Evolutionary conservation across 2,329 filamentous ascomycete species (phyloP), one percentile per base, ranked within the genome.

Genomic region (Colletotrichum camelliae): DNA sequence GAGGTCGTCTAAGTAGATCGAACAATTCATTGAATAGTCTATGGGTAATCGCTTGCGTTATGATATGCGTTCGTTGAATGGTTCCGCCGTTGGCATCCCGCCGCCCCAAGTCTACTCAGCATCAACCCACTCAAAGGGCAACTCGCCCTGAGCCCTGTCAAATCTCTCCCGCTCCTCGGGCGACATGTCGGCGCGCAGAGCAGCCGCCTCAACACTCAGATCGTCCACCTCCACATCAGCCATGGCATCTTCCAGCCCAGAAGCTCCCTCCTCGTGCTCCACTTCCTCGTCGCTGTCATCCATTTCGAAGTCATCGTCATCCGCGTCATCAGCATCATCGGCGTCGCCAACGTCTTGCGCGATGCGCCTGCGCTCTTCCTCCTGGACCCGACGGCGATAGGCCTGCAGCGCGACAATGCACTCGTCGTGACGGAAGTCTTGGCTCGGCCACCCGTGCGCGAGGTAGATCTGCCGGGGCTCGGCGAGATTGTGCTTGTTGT

Each of bases 201-300:
- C 74, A 21, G 74, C 74, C 1, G 35, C 70, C 58, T 76, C 74
- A 6, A 70, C 74, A 18, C 21, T 65, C 18, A 76, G 21, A 24
- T 75, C 72, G 18, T 76, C 74, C n/a, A 76, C 65, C 21, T 74
- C 74, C 74, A 76, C 72, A 6, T 76, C 70, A 3, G 74, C 74
- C 21, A 76, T 64, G 3, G 74, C 70, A n/a, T 76, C 74, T 5
- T 52, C 74, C 6, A 76, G 64, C 10, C 35, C 39, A 1, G 71
- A 66, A 9, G 37, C 62, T 6, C 43, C 64, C 16, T 65, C 70
- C 4, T 52, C 33, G 16, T 73, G 67, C 7, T 31, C 70, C 65
- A 68, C 64, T 5, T 48, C 73, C 4, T 68, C 64, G n/a, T 75
- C 70, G 21, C 64, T 60, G 16, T 66, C 62, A 9, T 72, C 73